Evolutionary conservation across 441 rosid species (phyloP).

Genomic region (Kokia cookei): DNA sequence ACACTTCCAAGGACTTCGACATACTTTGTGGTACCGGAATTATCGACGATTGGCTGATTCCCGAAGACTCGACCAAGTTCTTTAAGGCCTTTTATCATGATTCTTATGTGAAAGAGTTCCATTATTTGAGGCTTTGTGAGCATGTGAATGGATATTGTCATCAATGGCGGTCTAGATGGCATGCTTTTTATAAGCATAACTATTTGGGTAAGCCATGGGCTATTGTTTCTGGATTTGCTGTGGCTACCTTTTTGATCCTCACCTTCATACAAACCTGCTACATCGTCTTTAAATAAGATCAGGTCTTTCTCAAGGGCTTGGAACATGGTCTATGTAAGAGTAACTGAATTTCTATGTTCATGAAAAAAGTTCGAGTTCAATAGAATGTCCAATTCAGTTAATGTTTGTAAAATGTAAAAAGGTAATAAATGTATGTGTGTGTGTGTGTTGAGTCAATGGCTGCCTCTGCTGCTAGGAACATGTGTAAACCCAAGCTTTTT

Average conservation of each 20-base stretch:
- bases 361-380: neutral
- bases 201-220: constrained; percentile 20
- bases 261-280: neutral
- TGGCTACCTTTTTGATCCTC: constrained; percentile 6
- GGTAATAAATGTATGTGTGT: too few relatives aligned
- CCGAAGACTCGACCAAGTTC: constrained; percentile 21
- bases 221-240: constrained; percentile 10
- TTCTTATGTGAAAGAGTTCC: constrained; percentile 12
- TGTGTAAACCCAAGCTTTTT: too few relatives aligned
- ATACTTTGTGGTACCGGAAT: constrained; percentile 11
- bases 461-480: too few relatives aligned
- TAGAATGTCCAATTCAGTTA: neutral
- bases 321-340: neutral
- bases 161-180: constrained; percentile 17
- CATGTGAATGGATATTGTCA: constrained; percentile 13
- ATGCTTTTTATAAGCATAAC: constrained; percentile 8
- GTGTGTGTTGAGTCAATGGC: too few relatives aligned
- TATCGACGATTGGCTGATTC: constrained; percentile 19
- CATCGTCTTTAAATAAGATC: neutral
- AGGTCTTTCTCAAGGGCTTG: neutral
- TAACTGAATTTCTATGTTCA: neutral
- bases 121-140: constrained; percentile 9
- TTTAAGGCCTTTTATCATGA: constrained; percentile 29
- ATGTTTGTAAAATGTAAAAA: neutral
- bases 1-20: constrained; percentile 19